Evolutionary conservation across 345 rosid genomes (phyloP).

Genomic region (Firmiana major): DNA sequence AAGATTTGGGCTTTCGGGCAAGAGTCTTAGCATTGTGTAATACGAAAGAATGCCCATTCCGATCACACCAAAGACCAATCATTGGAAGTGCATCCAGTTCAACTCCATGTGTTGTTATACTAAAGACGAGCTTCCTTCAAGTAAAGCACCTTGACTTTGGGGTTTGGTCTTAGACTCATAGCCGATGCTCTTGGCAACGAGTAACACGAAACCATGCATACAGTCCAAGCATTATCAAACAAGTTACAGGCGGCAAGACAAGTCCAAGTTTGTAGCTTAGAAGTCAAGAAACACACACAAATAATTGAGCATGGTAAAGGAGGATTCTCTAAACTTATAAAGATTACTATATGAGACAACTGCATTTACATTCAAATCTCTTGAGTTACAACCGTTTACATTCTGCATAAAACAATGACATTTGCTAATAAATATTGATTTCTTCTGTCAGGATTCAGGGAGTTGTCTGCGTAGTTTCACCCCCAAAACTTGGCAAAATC

Average conservation of each 20-base stretch:
- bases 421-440: not conserved
- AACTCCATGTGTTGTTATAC: not conserved
- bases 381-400: not conserved
- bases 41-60: constrained; percentile 3
- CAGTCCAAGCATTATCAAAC: not conserved
- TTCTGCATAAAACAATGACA: not conserved
- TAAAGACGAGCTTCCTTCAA: not conserved
- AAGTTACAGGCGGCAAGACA: not conserved
- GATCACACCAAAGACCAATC: not conserved
- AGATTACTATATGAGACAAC: not conserved
- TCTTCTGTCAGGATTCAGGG: not conserved
- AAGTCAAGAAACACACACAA: not conserved
- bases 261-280: constrained; percentile 6
- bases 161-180: not conserved
- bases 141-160: not conserved
- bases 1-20: not conserved
- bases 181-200: not conserved
- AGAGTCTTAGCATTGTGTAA: not conserved
- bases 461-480: not conserved
- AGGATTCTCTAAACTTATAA: not conserved
- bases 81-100: not conserved
- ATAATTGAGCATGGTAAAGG: not conserved
- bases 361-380: not conserved
- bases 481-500: not conserved
- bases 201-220: not conserved